Conservation (phyloP, 176 grass and related monocot species). For the Juncus inflexus region DNA sequence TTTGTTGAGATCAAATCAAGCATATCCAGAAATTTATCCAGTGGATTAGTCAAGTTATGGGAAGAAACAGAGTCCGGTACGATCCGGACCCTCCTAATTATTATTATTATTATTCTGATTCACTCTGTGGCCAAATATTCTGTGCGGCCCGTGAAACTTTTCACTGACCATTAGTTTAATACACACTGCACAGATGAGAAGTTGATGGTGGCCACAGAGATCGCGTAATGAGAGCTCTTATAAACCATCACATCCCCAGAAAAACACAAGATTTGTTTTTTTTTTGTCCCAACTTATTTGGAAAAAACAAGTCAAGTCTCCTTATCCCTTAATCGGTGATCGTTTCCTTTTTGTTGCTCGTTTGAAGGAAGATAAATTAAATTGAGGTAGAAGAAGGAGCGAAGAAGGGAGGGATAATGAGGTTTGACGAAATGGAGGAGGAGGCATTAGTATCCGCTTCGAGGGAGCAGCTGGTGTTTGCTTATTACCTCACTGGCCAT, state of each 20-base stretch:
- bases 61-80: too few species aligned
- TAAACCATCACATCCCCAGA: slow-evolving; percentile 7
- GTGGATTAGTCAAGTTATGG: too few species aligned
- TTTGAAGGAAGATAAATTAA: neutral
- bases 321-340: neutral
- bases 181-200: too few species aligned
- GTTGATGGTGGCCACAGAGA: neutral
- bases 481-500: slow-evolving; percentile 93
- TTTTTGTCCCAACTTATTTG: neutral
- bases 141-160: too few species aligned
- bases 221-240: neutral
- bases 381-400: neutral
- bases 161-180: too few species aligned
- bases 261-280: neutral
- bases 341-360: neutral
- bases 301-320: neutral
- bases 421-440: slow-evolving; percentile 28
- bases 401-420: slow-evolving; percentile 29
- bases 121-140: too few species aligned
- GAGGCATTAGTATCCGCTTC: slow-evolving; percentile 17
- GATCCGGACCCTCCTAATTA: too few species aligned
- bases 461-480: slow-evolving; percentile 55
- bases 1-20: too few species aligned
- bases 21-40: too few species aligned
- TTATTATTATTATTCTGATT: too few species aligned